Evolutionary conservation across 306 rosid species (phyloP).

Genomic region (Dryas octopetala): DNA sequence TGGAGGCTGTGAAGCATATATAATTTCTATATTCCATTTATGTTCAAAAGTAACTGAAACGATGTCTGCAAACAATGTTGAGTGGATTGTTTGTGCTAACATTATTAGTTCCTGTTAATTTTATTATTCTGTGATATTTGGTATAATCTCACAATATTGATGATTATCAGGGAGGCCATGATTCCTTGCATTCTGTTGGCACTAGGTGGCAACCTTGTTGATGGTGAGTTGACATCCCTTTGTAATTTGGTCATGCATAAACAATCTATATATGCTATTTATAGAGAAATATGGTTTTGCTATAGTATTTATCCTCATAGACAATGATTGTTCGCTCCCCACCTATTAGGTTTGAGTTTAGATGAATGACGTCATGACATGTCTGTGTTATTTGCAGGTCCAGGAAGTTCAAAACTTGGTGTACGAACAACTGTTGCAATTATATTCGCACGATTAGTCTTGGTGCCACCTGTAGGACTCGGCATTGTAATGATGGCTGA

Average conservation of each 20-base stretch:
- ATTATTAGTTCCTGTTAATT: not conserved
- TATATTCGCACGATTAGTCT: conserved; percentile 62
- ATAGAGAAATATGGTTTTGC: not conserved
- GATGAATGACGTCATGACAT: not conserved
- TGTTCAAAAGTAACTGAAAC: not conserved
- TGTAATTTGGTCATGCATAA: not conserved
- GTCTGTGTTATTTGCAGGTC: conserved; percentile 56
- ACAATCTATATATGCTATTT: not conserved
- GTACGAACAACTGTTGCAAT: conserved; percentile 83
- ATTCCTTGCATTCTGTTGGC: conserved; percentile 99
- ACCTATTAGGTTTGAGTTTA: not conserved
- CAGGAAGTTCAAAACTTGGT: conserved; percentile 97
- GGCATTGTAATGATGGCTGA: conserved; percentile 93
- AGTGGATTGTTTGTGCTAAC: not conserved
- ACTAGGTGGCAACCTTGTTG: conserved; percentile 90
- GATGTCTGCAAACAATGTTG: not conserved
- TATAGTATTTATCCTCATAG: not conserved
- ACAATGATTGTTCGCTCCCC: not conserved
- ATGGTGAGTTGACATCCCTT: conserved; percentile 57
- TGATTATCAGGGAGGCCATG: conserved; percentile 92
- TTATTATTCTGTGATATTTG: not conserved
- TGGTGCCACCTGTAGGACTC: conserved; percentile 89
- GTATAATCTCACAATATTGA: conserved; percentile 32
- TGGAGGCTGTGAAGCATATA: not conserved
- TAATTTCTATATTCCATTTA: not conserved